phyloP scores from a whole-genome alignment of 192 early-diverging fungal genomes.

The Backusella parvicylindrica region DNA sequence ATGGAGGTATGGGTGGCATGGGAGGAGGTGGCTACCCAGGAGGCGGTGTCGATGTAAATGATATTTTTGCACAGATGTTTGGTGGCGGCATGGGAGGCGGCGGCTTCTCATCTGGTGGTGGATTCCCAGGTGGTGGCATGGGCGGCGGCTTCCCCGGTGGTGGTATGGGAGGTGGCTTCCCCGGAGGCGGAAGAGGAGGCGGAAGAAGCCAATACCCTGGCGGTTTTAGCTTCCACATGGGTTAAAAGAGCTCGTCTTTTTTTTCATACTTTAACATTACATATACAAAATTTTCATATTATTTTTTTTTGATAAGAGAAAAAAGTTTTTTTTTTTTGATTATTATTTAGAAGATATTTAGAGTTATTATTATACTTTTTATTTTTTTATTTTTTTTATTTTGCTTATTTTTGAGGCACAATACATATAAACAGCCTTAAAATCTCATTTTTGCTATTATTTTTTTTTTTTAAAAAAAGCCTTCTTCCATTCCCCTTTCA shows the following conservation, averaged over 20 bases:
- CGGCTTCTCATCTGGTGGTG: background rate
- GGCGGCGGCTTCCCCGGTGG: constrained; percentile 25
- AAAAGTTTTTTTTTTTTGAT: background rate
- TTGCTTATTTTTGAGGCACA: background rate
- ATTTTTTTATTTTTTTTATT: background rate
- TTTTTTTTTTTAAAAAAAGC: background rate
- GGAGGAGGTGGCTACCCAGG: constrained; percentile 39
- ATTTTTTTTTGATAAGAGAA: background rate
- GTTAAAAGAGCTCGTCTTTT: constrained; percentile 22
- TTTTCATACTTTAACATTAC: background rate
- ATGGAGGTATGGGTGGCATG: constrained; percentile 50
- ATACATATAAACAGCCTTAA: too few species aligned
- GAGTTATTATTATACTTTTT: background rate
- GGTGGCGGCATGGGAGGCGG: constrained; percentile 32
- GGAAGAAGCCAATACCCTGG: constrained; percentile 16
- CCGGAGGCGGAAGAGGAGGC: constrained; percentile 8
- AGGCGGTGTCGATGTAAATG: constrained; percentile 57
- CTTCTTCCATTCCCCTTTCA: background rate
- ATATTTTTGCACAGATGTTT: constrained; percentile 54
- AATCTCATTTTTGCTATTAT: too few species aligned
- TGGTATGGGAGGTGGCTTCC: constrained; percentile 29
- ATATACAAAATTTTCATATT: background rate
- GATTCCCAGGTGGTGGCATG: constrained; percentile 24
- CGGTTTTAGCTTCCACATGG: constrained; percentile 45
- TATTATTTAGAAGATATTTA: background rate